Evolutionary conservation across 2,329 filamentous ascomycete genomes (phyloP), one percentile per base, ranked within the genome.

Genomic region (Grosmannia serpens): DNA sequence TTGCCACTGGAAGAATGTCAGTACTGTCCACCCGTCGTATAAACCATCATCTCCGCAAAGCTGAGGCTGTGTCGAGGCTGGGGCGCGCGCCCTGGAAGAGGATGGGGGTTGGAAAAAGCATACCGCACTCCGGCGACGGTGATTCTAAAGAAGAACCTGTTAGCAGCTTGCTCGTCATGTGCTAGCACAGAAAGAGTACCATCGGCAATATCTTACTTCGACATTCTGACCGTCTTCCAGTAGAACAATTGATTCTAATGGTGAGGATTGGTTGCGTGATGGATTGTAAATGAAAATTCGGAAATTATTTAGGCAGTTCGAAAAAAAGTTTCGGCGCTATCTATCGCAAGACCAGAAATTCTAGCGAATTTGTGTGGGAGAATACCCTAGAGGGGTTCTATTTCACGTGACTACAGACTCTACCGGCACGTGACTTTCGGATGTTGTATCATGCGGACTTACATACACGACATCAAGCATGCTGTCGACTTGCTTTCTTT

Each of bases 201-300:
- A n/a, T 29, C 22, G 11, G 6, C 1, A n/a, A 29, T 44, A 22
- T 29, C 47, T 50, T 50, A 59, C 56, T 91, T 91, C 69, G 88
- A 91, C 87, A 91, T 89, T 67, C 77, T 85, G 82, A 83, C 86
- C 87, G 87, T 91, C 88, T 91, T 89, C 61, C 62, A 65, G 59
- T 64, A 64, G 62, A 62, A 61, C 51, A 50, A 26, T 22, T 44
- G 54, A 57, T 63, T 63, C 65, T 66, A 67, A 65, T 66, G 66
- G 65, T 65, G 63, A 64, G 64, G 64, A 66, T 60, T 64, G 17
- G 29, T 60, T 65, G 64, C 64, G 64, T 64, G 59, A 41, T 27
- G 46, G 24, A 27, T 41, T 53, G 22, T 3, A n/a, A 41, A 47
- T 20, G n/a, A 33, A 55, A 46, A 29, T 56, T 55, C 50, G 47